phyloP scores from a whole-genome alignment of 805 yeast species.

The Pichia nanzhaoensis region DNA sequence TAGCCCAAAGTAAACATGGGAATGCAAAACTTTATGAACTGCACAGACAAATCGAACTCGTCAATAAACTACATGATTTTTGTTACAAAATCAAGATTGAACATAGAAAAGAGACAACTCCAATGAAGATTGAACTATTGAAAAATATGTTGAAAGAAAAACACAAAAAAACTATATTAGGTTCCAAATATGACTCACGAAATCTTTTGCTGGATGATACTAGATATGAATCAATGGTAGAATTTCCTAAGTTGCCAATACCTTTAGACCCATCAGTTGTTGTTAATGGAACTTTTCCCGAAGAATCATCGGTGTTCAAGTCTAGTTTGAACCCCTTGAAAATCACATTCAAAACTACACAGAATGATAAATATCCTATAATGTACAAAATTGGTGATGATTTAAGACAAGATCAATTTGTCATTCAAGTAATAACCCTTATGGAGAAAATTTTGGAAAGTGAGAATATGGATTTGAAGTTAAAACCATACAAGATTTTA shows the following conservation, averaged over 20 bases:
- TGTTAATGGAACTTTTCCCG: slow-evolving; percentile 71
- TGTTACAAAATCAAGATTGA: slow-evolving; percentile 56
- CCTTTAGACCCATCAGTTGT: slow-evolving; percentile 80
- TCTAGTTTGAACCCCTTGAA: slow-evolving; percentile 86
- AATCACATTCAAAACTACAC: slow-evolving; percentile 52
- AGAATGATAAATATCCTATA: slow-evolving; percentile 54
- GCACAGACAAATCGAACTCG: slow-evolving; percentile 57
- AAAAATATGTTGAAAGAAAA: slow-evolving; percentile 50
- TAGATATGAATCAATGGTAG: slow-evolving; percentile 28
- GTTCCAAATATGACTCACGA: slow-evolving; percentile 12
- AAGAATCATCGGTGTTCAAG: slow-evolving; percentile 81
- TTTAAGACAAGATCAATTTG: slow-evolving; percentile 90
- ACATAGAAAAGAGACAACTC: slow-evolving; percentile 64
- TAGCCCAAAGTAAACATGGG: slow-evolving; percentile 24
- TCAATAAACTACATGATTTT: slow-evolving; percentile 55
- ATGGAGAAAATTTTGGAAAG: slow-evolving; percentile 85
- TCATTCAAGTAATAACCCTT: slow-evolving; percentile 83
- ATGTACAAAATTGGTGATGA: slow-evolving; percentile 97
- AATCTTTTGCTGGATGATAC: slow-evolving; percentile 8
- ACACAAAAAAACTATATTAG: slow-evolving; percentile 32
- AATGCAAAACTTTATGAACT: slow-evolving; percentile 25
- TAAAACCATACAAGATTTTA: slow-evolving; percentile 83
- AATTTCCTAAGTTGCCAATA: slow-evolving; percentile 49
- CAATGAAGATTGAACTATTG: slow-evolving; percentile 64
- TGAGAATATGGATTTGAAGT: slow-evolving; percentile 81